Conservation (phyloP, 2,329 filamentous ascomycete genomes). For the Paraconiothyrium sp. region DNA sequence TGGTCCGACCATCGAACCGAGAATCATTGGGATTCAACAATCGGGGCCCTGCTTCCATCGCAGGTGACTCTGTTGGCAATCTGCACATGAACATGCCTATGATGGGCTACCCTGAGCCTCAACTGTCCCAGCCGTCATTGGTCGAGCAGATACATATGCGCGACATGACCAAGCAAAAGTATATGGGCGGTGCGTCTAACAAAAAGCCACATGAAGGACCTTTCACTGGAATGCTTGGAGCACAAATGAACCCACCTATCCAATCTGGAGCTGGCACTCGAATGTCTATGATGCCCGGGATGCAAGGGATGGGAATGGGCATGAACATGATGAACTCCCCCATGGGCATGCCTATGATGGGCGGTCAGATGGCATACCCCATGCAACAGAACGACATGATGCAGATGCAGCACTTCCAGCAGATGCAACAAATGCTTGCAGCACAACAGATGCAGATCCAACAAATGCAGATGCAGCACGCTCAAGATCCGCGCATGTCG, state of each 20-base stretch:
- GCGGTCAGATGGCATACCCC: constrained; percentile 57
- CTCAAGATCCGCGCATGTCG: constrained; percentile 36
- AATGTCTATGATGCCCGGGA: constrained; percentile 34
- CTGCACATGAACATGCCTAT: constrained; percentile 28
- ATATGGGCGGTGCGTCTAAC: constrained; percentile 46
- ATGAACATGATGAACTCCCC: constrained; percentile 34
- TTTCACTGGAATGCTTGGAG: constrained; percentile 47
- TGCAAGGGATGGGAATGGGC: constrained; percentile 33
- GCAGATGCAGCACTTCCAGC: constrained; percentile 90
- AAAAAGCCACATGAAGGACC: constrained; percentile 41
- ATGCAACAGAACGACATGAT: constrained; percentile 81
- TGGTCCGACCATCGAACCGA: constrained; percentile 45
- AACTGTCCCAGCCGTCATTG: constrained; percentile 42
- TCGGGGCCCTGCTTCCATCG: constrained; percentile 44
- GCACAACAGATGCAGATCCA: constrained; percentile 71
- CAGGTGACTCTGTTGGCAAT: constrained; percentile 40
- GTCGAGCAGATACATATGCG: constrained; percentile 51
- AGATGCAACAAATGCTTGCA: constrained; percentile 47
- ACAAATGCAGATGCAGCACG: constrained; percentile 47
- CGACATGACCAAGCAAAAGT: constrained; percentile 48
- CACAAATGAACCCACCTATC: constrained; percentile 43
- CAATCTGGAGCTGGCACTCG: constrained; percentile 34
- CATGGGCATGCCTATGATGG: constrained; percentile 41
- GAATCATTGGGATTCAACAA: constrained; percentile 51
- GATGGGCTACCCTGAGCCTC: constrained; percentile 42